Conservation (phyloP, 768 basidiomycete genomes). For the Dioszegia crocea region DNA sequence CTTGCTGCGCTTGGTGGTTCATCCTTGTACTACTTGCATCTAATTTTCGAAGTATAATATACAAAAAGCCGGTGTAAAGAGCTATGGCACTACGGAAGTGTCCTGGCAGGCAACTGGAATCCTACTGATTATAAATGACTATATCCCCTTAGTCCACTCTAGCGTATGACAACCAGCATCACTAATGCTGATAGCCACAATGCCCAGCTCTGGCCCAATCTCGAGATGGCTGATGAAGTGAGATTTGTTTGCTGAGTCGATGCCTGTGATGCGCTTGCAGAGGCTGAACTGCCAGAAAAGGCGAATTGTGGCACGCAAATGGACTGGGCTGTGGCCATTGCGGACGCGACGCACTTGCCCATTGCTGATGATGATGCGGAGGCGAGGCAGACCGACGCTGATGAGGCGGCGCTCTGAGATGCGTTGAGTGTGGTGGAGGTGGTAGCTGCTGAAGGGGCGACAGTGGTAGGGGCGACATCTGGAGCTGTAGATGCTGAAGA, state of each 20-base stretch:
- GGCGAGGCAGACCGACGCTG: neutral
- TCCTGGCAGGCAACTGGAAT: too few species aligned
- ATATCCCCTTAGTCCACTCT: neutral
- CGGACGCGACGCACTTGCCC: slow-evolving; percentile 12
- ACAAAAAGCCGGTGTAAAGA: too few species aligned
- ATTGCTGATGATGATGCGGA: slow-evolving; percentile 6
- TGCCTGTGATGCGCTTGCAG: neutral
- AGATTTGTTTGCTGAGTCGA: too few species aligned
- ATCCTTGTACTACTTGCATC: too few species aligned
- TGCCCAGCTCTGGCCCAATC: neutral
- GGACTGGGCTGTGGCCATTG: slow-evolving; percentile 5
- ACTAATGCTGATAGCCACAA: neutral
- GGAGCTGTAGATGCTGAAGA: neutral
- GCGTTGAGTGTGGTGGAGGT: slow-evolving; percentile 5
- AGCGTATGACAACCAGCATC: neutral
- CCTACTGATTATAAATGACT: too few species aligned
- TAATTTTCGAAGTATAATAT: too few species aligned
- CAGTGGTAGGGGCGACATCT: neutral
- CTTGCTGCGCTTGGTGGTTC: too few species aligned
- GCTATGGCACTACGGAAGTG: too few species aligned
- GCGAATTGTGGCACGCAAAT: slow-evolving; percentile 1
- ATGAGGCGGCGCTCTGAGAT: slow-evolving; percentile 6
- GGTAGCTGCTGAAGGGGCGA: neutral
- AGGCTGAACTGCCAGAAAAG: neutral
- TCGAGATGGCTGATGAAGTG: neutral